Conservation (phyloP, 192 early-diverging fungal genomes). For the Coemansia sp. region DNA sequence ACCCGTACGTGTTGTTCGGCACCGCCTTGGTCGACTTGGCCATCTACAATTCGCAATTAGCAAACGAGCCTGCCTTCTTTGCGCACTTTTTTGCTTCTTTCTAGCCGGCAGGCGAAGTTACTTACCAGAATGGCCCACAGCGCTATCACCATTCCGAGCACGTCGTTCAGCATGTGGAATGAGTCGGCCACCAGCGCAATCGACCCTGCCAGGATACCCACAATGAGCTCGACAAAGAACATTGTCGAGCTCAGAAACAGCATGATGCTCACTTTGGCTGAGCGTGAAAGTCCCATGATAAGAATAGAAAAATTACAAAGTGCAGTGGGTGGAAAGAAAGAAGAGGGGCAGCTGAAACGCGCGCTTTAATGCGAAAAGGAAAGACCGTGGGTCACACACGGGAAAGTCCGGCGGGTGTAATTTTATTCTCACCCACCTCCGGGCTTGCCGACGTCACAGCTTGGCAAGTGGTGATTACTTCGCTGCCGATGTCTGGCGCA, state of each 20-base stretch:
- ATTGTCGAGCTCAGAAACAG: constrained; percentile 60
- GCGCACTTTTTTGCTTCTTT: no score
- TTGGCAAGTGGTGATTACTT: no score
- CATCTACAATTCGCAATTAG: no score
- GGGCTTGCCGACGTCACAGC: no score
- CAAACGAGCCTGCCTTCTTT: neutral
- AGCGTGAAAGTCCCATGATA: constrained; percentile 50
- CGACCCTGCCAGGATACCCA: constrained; percentile 71
- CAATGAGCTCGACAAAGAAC: constrained; percentile 77
- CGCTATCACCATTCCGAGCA: constrained; percentile 71
- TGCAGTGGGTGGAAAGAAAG: neutral
- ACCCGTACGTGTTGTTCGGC: constrained; percentile 77
- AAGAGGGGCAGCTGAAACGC: neutral
- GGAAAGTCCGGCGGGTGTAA: no score
- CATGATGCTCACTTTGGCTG: constrained; percentile 57
- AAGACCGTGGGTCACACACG: neutral
- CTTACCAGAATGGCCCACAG: constrained; percentile 71
- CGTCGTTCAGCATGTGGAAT: constrained; percentile 90
- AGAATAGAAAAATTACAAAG: neutral
- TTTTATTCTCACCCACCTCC: no score
- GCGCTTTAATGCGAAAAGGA: neutral
- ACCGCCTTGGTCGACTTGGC: constrained; percentile 58
- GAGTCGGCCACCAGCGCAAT: constrained; percentile 86
- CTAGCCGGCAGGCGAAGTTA: neutral
- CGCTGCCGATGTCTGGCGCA: no score